Evolutionary conservation across 768 basidiomycete species (phyloP), one percentile per base, ranked within the genome.

Genomic region (Podaxis rugospora): DNA sequence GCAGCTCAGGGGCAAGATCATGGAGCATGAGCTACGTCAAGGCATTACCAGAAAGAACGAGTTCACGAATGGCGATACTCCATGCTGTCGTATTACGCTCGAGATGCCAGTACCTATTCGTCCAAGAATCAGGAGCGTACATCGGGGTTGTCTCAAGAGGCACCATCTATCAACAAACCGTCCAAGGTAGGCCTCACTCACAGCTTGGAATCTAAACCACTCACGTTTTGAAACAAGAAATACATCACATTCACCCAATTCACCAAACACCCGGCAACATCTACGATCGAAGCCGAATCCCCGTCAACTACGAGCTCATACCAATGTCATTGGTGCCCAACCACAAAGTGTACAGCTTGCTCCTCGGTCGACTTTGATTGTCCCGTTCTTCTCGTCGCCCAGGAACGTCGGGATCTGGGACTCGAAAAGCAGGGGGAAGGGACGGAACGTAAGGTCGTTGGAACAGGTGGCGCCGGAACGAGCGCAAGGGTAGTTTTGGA

Each of bases 321-420:
- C 87, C 87, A 3, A 89, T 76, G 66, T 89, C 88, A 63, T 84
- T 85, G 1, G 84, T 85, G 10, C 87, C 86, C 62, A 88, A 85
- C 87, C 87, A 89, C 7, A 88, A 73, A 0, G 84, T 83, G 67
- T 84, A 88, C 2, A 88, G 62, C 1, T 87, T 88, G 49, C 84
- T 76, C 2, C 75, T 69, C 0, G 68, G 11, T 70, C 57, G 36
- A 82, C 67, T n/a, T 63, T 66, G 21, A 84, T 66, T 0, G 79
- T 73, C 4, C 78, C 76, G 62, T 82, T 80, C 11, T 68, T 65
- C n/a, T 66, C 71, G 52, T 80, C 77, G 4, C 73, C 66, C 53
- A 86, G 74, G 70, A 81, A 87, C 0, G 73, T 57, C 0, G 86
- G 86, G 5, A 88, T 75, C 66, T 87, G 80, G 68, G 76, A 77